Evolutionary conservation across 306 rosid species (phyloP), one percentile per base, ranked within the genome.

Genomic region (Vigna unguiculata): DNA sequence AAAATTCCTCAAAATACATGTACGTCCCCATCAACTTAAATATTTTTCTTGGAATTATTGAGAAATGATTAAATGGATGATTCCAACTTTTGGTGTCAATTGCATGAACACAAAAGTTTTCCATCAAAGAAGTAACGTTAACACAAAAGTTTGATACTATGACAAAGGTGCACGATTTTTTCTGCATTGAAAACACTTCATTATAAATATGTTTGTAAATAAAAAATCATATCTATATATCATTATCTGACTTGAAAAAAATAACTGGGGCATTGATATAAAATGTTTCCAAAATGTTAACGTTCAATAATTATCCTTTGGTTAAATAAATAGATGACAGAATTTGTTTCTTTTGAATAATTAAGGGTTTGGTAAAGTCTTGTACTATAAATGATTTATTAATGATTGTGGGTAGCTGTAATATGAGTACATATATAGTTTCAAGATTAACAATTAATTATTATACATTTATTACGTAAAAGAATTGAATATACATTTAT

Each of bases 321-420:
- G 8, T 69, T 41, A 19, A 49, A 68, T 67, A 46, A 46, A 66
- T 13, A 11, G 21, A 55, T 9, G 8, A 57, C n/a, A 47, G 58
- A 57, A 46, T 0, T 11, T 60, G 0, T 59, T 17, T n/a, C 12
- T 13, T 77, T 52, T 53, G 1, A 3, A 77, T 28, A 34, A 45
- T 41, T 40, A 54, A 67, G 21, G 54, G 6, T 59, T 59, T 59
- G 77, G 47, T 36, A 9, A 55, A 13, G 43, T 40, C 55, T 13
- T 70, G 11, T 49, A 28, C n/a, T 34, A 54, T 3, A 51, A 45
- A 12, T 46, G 38, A 62, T 14, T 32, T 61, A 48, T 41, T 47
- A 54, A 22, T 28, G 60, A 25, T 14, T 0, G 63, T 57, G 10
- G 63, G 60, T 5, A 54, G 0, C 6, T 28, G 1, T 55, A 24